Conservation (phyloP, 1,284 basidiomycete species). For the Cutaneotrichosporon sp. region DNA sequence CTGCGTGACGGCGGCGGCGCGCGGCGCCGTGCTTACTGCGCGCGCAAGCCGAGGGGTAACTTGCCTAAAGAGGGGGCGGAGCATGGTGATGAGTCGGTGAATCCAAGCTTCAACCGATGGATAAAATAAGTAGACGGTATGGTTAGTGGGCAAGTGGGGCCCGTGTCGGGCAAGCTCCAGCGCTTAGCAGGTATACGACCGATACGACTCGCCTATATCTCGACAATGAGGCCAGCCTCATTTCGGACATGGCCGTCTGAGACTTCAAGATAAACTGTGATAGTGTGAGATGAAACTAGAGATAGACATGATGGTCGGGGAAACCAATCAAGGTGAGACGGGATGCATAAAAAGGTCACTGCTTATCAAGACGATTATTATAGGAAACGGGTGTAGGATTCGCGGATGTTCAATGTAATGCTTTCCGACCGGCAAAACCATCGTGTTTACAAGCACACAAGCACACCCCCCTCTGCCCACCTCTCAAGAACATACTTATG, state of each 20-base stretch:
- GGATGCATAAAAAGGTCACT: not conserved
- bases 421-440: not conserved
- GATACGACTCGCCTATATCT: not conserved
- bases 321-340: not conserved
- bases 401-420: not conserved
- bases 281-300: not conserved
- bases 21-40: conserved; percentile 3
- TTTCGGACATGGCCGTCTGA: not conserved
- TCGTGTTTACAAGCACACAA: not conserved
- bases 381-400: too few species aligned
- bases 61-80: not conserved
- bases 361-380: too few species aligned
- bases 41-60: not conserved
- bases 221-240: not conserved
- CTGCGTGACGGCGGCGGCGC: conserved; percentile 5
- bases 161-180: not conserved
- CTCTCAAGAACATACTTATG: not conserved
- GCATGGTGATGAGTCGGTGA: conserved; percentile 4
- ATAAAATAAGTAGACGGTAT: not conserved
- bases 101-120: not conserved
- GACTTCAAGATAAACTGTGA: not conserved
- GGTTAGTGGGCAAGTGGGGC: not conserved
- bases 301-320: not conserved
- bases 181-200: conserved; percentile 1
- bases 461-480: not conserved